phyloP scores from a whole-genome alignment of 2,329 filamentous ascomycete genomes.

The Trichoderma koningii region DNA sequence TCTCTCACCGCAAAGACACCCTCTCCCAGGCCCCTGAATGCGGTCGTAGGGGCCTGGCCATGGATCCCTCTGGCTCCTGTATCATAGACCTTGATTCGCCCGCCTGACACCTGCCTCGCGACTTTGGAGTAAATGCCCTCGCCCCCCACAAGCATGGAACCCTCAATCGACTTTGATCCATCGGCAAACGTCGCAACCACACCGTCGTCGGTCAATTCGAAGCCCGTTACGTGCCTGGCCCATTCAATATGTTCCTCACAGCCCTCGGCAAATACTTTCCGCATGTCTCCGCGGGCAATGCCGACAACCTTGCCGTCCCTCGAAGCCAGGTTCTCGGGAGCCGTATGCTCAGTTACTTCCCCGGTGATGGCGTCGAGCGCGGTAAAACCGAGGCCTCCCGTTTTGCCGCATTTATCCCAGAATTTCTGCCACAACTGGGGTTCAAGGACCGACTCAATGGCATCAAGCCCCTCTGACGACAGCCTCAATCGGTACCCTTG shows the following conservation, averaged over 20 bases:
- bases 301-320: constrained; percentile 62
- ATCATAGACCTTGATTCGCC: constrained; percentile 62
- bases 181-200: constrained; percentile 62
- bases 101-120: constrained; percentile 60
- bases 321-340: constrained; percentile 46
- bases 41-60: constrained; percentile 62
- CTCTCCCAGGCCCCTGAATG: constrained; percentile 63
- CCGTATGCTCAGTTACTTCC: constrained; percentile 40
- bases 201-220: constrained; percentile 56
- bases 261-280: constrained; percentile 58
- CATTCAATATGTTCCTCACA: constrained; percentile 59
- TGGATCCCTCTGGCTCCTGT: constrained; percentile 66
- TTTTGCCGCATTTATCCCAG: constrained; percentile 62
- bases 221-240: constrained; percentile 58
- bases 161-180: constrained; percentile 59
- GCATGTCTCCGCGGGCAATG: constrained; percentile 65
- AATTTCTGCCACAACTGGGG: constrained; percentile 53
- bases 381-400: constrained; percentile 56
- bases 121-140: constrained; percentile 65
- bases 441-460: constrained; percentile 60
- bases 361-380: constrained; percentile 57
- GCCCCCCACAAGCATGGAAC: constrained; percentile 60
- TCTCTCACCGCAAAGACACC: constrained; percentile 63
- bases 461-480: constrained; percentile 57
- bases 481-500: constrained; percentile 65